A percentile compares a stretch with the other conserved stretches of the same genome.
These are phyloP conservation scores for Starmerella asiatica DNA, from an alignment of 805 yeast genomes.

Conservation along the genomic window DNA sequence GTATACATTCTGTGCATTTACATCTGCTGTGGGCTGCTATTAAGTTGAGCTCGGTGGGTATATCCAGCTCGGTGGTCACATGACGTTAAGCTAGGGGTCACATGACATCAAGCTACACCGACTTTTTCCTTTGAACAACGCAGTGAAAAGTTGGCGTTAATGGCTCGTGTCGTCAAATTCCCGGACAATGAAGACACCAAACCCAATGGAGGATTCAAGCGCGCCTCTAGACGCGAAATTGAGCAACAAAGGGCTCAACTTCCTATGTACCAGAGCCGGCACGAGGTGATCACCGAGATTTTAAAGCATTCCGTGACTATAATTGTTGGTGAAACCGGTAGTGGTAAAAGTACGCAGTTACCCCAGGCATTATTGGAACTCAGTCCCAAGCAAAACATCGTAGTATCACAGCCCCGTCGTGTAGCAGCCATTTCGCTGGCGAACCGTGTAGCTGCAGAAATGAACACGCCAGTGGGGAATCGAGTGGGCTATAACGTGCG, in stretches of 20 bases:
- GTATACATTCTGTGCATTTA: too few relatives aligned
- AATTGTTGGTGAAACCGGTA: slow-evolving; percentile 92
- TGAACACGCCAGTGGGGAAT: slow-evolving; percentile 61
- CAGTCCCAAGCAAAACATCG: slow-evolving; percentile 42
- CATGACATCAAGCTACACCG: too few relatives aligned
- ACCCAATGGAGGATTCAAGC: background rate
- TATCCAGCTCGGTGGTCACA: too few relatives aligned
- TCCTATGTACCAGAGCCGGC: slow-evolving; percentile 66
- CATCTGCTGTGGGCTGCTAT: too few relatives aligned
- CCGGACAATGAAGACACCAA: slow-evolving; percentile 9
- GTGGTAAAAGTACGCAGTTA: slow-evolving; percentile 94
- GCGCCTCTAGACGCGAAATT: background rate
- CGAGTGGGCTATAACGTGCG: slow-evolving; percentile 89
- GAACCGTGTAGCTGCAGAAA: slow-evolving; percentile 79
- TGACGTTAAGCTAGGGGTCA: too few relatives aligned
- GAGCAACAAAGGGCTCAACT: slow-evolving; percentile 25
- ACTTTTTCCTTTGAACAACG: too few relatives aligned
- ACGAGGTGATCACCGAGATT: slow-evolving; percentile 45
- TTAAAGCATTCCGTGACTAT: slow-evolving; percentile 52
- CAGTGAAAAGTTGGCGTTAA: too few relatives aligned
- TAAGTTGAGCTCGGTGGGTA: too few relatives aligned
- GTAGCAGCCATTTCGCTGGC: slow-evolving; percentile 96
- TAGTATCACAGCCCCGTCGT: slow-evolving; percentile 93
- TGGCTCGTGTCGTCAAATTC: slow-evolving; percentile 15
- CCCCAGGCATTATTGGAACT: slow-evolving; percentile 68